These are phyloP conservation scores for Striga asiatica DNA, from an alignment of 257 asterid species.

Conservation along the genomic window DNA sequence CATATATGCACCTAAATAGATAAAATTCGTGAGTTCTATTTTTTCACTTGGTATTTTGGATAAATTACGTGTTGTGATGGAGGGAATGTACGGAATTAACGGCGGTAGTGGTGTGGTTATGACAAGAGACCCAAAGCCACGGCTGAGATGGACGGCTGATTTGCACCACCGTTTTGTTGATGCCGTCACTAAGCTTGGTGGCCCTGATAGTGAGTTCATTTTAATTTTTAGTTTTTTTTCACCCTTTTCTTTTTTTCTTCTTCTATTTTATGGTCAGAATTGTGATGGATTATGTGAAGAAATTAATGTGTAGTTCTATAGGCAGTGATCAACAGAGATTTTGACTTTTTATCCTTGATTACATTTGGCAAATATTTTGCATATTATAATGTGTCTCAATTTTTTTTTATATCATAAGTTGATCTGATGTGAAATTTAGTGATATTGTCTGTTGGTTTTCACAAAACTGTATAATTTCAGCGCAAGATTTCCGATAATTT, in stretches of 20 bases:
- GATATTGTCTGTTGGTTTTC: too few species aligned
- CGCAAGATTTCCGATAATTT: too few species aligned
- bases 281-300: slow-evolving; percentile 3
- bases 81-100: slow-evolving; percentile 31
- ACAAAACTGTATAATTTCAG: too few species aligned
- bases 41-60: too few species aligned
- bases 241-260: not conserved
- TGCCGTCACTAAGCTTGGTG: slow-evolving; percentile 71
- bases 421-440: not conserved
- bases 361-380: too few species aligned
- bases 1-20: slow-evolving; percentile 8
- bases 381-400: too few species aligned
- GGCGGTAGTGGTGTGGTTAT: slow-evolving; percentile 36
- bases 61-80: slow-evolving; percentile 25
- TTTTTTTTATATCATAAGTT: too few species aligned
- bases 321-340: too few species aligned
- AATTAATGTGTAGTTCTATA: not conserved
- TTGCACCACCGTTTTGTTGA: slow-evolving; percentile 61
- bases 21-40: slow-evolving; percentile 9
- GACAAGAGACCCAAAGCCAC: slow-evolving; percentile 60
- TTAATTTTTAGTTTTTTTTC: not conserved
- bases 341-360: too few species aligned
- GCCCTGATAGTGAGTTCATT: slow-evolving; percentile 48
- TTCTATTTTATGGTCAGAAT: not conserved
- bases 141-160: slow-evolving; percentile 66